These are phyloP conservation scores for Thymus quinquecostatus DNA, from an alignment of 257 asterid genomes.

Conservation along the genomic window DNA sequence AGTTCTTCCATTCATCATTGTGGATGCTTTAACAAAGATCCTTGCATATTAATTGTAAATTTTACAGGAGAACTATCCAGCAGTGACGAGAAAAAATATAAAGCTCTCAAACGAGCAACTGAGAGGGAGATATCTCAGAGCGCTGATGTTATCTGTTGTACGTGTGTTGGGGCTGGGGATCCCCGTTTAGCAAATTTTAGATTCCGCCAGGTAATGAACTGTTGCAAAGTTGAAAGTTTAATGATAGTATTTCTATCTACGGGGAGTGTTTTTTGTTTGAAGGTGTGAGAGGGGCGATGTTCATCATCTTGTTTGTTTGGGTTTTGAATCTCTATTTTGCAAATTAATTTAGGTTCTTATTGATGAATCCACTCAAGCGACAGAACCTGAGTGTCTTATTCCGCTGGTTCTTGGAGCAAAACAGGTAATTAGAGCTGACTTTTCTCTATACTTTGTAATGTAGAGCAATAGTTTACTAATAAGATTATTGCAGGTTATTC, in stretches of 20 bases:
- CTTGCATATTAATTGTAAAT: not conserved
- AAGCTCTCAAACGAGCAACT: constrained; percentile 92
- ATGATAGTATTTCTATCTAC: constrained; percentile 14
- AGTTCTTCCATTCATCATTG: not conserved
- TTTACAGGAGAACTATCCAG: constrained; percentile 92
- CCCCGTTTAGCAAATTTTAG: constrained; percentile 95
- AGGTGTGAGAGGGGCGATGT: not conserved
- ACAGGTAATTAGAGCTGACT: constrained; percentile 58
- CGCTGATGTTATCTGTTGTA: constrained; percentile 99
- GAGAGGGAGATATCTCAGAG: constrained; percentile 99
- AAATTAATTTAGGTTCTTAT: constrained; percentile 72
- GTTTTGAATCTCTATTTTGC: constrained; percentile 7
- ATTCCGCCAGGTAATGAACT: constrained; percentile 79
- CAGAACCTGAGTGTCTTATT: constrained; percentile 96
- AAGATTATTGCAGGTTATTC: constrained; percentile 61
- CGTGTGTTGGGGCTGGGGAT: constrained; percentile 99
- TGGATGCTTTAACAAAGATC: constrained; percentile 1
- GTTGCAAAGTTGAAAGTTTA: constrained; percentile 15
- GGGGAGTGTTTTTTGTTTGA: not conserved
- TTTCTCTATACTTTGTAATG: constrained; percentile 1
- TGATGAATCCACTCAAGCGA: constrained; percentile 98
- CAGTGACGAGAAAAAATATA: constrained; percentile 94
- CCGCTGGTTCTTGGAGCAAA: constrained; percentile 97
- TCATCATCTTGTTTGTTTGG: constrained; percentile 4
- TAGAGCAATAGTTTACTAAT: constrained; percentile 16